phyloP scores from a whole-genome alignment of 345 rosid genomes.

The Cardiospermum halicacabum region DNA sequence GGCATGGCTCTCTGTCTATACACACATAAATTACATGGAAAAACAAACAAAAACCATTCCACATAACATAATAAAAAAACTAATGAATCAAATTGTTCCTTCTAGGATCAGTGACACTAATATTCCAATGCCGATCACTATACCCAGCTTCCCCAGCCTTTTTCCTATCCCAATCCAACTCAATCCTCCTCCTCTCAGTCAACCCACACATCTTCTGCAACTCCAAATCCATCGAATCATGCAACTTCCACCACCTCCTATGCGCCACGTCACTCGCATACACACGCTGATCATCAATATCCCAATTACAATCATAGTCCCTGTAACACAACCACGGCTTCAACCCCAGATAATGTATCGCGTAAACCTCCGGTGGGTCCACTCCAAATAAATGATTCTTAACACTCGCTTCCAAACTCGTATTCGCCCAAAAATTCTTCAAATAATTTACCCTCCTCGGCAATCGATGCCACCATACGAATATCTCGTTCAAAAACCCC shows the following conservation, averaged over 20 bases:
- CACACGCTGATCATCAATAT: conserved; percentile 48
- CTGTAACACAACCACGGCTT: conserved; percentile 94
- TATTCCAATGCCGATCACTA: conserved; percentile 64
- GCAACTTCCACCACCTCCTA: conserved; percentile 75
- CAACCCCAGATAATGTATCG: conserved; percentile 76
- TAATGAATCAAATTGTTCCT: conserved; percentile 35
- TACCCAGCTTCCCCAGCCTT: conserved; percentile 44
- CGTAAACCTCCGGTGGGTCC: conserved; percentile 71
- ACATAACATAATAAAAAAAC: conserved; percentile 14
- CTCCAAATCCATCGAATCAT: conserved; percentile 58
- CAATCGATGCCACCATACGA: conserved; percentile 91
- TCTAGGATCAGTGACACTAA: conserved; percentile 71
- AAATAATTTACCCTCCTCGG: conserved; percentile 76
- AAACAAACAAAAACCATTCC: background rate
- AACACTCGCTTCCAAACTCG: conserved; percentile 49
- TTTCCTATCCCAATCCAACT: conserved; percentile 74
- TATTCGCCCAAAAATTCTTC: conserved; percentile 90
- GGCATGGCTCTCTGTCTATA: no score
- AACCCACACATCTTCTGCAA: conserved; percentile 67
- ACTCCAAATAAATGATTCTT: conserved; percentile 73
- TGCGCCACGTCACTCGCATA: conserved; percentile 91
- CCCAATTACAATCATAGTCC: conserved; percentile 91
- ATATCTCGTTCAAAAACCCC: conserved; percentile 78
- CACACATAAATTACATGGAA: conserved; percentile 28
- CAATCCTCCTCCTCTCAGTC: conserved; percentile 54